Percentiles rank a stretch among this genome's conserved stretches.
These are phyloP conservation scores for Annulohypoxylon maeteangense DNA, from an alignment of 495 filamentous ascomycete species.

Conservation along the genomic window DNA sequence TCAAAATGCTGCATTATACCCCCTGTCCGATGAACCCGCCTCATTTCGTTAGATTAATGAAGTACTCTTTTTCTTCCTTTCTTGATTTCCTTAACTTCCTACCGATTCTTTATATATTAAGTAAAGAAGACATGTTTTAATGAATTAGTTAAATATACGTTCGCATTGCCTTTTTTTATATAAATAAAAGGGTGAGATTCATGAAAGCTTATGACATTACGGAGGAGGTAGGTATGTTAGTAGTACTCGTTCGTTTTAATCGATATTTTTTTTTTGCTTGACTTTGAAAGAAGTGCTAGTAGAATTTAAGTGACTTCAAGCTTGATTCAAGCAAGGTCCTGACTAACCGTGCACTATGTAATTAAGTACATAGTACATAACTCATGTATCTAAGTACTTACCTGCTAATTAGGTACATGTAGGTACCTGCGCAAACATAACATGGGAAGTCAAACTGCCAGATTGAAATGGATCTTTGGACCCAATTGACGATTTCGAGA, in stretches of 20 bases:
- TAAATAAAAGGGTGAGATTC: not conserved
- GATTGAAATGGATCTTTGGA: slow-evolving; percentile 1
- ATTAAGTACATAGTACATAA: not conserved
- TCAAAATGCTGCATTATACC: slow-evolving; percentile 1
- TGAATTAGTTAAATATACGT: not conserved
- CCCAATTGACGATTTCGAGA: slow-evolving; percentile 21
- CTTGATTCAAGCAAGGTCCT: not conserved
- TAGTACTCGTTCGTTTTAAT: not conserved
- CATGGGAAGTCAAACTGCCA: not conserved
- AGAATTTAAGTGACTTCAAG: not conserved
- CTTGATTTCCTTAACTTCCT: not conserved
- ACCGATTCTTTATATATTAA: not conserved
- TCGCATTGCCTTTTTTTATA: not conserved
- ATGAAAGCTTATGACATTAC: not conserved
- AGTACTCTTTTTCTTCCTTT: not conserved
- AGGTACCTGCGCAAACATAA: not conserved
- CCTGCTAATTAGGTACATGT: not conserved
- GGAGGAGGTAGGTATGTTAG: too few species aligned
- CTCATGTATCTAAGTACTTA: not conserved
- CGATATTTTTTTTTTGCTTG: not conserved
- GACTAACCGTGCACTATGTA: not conserved
- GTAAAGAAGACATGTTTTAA: not conserved
- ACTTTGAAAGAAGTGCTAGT: not conserved
- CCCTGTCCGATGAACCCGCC: slow-evolving; percentile 21
- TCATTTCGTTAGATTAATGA: slow-evolving; percentile 39